phyloP scores from a whole-genome alignment of 176 grass and related monocot species.

The Microstegium vimineum region DNA sequence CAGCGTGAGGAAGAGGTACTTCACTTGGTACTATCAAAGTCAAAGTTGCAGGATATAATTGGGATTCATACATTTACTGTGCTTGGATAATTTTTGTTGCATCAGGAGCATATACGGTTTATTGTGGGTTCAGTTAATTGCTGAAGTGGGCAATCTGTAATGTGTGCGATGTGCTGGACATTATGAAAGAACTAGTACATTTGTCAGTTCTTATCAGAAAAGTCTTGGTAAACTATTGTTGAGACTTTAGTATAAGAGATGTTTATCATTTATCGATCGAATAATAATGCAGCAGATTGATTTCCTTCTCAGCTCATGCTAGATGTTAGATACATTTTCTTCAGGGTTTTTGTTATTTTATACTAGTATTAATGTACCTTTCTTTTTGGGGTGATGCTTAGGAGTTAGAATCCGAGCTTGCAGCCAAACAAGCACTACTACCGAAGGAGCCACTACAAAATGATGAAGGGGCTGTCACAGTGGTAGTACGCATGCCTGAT shows the following conservation, averaged over 20 bases:
- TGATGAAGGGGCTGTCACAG: constrained; percentile 73
- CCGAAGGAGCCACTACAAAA: constrained; percentile 74
- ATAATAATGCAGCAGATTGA: neutral
- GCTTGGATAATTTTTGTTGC: constrained; percentile 2
- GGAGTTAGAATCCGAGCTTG: constrained; percentile 81
- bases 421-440: constrained; percentile 73
- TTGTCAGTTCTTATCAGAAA: neutral
- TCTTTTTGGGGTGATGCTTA: constrained; percentile 14
- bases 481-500: constrained; percentile 90
- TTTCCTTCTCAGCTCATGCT: constrained; percentile 4
- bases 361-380: neutral
- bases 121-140: neutral
- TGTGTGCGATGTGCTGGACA: neutral
- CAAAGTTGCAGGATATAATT: neutral
- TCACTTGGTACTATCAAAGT: constrained; percentile 13
- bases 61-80: neutral
- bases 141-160: neutral
- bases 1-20: constrained; percentile 86
- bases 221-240: neutral
- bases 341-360: neutral
- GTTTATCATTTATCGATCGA: neutral
- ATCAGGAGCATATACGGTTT: neutral
- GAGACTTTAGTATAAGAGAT: neutral
- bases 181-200: neutral
- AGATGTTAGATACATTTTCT: constrained; percentile 15